Conservation (phyloP, 2,329 filamentous ascomycete species). For the Apiospora hydei region DNA sequence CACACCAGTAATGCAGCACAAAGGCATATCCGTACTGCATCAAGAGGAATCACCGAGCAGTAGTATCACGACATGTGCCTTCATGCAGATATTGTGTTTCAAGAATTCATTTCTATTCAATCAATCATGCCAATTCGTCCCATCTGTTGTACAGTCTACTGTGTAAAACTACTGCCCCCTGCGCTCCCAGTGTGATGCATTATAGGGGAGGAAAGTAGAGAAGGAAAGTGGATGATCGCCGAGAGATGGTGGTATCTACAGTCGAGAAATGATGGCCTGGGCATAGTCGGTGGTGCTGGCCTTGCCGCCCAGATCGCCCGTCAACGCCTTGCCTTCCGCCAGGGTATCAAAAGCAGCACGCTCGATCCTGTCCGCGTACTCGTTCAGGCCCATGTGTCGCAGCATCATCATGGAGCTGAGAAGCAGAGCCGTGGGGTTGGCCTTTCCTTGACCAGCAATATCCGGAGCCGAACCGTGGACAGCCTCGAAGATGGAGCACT, state of each 20-base stretch:
- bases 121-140: conserved; percentile 36
- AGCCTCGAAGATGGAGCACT: conserved; percentile 99
- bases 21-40: too few species aligned
- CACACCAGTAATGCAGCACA: neutral
- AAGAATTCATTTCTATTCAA: conserved; percentile 18
- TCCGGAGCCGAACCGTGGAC: conserved; percentile 97
- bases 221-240: conserved; percentile 15
- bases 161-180: conserved; percentile 32
- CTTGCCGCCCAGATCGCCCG: conserved; percentile 94
- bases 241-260: conserved; percentile 46
- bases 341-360: conserved; percentile 94
- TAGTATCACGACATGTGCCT: neutral
- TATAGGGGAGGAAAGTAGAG: conserved; percentile 31
- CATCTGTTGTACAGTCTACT: conserved; percentile 41
- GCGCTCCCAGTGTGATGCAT: conserved; percentile 33
- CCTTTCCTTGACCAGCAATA: conserved; percentile 93
- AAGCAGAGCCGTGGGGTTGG: conserved; percentile 96
- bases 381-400: conserved; percentile 92
- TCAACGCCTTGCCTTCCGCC: conserved; percentile 94
- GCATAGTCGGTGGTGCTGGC: conserved; percentile 96
- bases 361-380: conserved; percentile 88
- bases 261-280: conserved; percentile 80
- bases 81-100: neutral
- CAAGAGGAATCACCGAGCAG: neutral
- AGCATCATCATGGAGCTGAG: conserved; percentile 99